Base-by-base conservation (phyloP, 2,329 filamentous ascomycete genomes). In the Chrysosporium keratinophilum region DNA sequence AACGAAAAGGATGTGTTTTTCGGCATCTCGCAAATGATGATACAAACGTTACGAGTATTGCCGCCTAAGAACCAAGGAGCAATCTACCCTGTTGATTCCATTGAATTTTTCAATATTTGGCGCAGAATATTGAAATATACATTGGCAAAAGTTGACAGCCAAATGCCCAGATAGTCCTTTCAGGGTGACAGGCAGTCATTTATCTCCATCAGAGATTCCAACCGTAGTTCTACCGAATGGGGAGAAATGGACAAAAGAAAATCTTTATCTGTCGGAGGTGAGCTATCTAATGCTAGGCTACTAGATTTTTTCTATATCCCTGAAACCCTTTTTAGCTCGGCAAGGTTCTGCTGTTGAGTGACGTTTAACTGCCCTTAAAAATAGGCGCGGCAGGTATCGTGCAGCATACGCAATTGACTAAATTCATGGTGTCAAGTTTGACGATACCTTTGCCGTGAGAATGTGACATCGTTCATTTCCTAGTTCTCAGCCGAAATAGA, bases 351-450 rank as follows among this genome's bases (percentile, higher is more conserved):
- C 54, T 56, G 19, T 20, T 56, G 17, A 56, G 54, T 37, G 54
- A 56, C 41, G 39, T 56, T 6, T 56, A 56, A 41, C 54, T 56
- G 31, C 23, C 45, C 10, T 43, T 52, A 14, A 39, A 3, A 37
- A 11, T 5, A 46, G 54, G 3, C 44, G 34, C 15, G 54, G 49
- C 14, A 47, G 39, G 14, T 56, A 56, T 20, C 54, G 50, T 9
- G 50, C 54, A 19, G 54, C 54, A 31, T 56, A 50, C 28, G 54
- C 54, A 14, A 28, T 56, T 31, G 54, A 56, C 33, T 56, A 54
- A 33, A 37, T 41, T 10, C 37, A 50, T 31, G 33, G 34, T 11
- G n/a, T 50, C 39, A 45, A 53, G 46, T 54, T 56, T 37, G 54
- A 56, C 23, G 54, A 56, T 31, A 54, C 54, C 2, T 56, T 56